A percentile compares a stretch with the other conserved stretches of the same genome.
phyloP scores from a whole-genome alignment of 768 basidiomycete species.

The Trametopsis cervina region DNA sequence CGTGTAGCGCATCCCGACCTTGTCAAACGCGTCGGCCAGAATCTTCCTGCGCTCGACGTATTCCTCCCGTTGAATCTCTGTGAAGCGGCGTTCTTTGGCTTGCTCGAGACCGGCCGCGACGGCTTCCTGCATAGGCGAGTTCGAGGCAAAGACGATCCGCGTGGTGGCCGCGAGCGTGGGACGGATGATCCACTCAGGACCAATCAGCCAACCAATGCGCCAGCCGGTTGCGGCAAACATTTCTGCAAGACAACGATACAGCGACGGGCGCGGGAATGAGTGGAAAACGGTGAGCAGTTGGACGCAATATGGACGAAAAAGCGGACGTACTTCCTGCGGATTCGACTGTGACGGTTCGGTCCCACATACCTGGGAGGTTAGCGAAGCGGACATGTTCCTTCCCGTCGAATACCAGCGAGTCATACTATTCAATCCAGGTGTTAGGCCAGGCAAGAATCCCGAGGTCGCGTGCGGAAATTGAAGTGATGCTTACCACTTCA shows the following conservation, averaged over 20 bases:
- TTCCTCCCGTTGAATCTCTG: conserved; percentile 65
- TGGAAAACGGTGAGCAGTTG: not conserved
- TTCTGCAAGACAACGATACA: conserved; percentile 40
- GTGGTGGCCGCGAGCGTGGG: conserved; percentile 89
- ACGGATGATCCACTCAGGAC: conserved; percentile 70
- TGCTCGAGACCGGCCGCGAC: conserved; percentile 85
- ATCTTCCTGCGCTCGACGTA: conserved; percentile 76
- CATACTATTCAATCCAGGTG: conserved; percentile 68
- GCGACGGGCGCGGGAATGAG: conserved; percentile 1
- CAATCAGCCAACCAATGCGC: conserved; percentile 97
- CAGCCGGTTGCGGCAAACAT: conserved; percentile 96
- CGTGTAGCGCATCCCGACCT: conserved; percentile 77
- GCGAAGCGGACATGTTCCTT: conserved; percentile 91
- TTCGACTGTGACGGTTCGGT: conserved; percentile 91
- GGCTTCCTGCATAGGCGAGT: conserved; percentile 94
- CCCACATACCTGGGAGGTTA: conserved; percentile 97
- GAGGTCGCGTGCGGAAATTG: not conserved
- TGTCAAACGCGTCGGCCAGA: conserved; percentile 76
- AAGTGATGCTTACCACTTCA: conserved; percentile 71
- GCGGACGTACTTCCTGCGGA: conserved; percentile 84
- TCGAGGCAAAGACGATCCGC: conserved; percentile 92
- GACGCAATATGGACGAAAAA: not conserved
- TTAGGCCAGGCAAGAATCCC: conserved; percentile 1
- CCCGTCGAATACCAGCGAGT: conserved; percentile 83
- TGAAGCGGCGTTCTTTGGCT: conserved; percentile 65